A percentile compares a stretch with the other conserved stretches of the same genome.
phyloP scores from a whole-genome alignment of 257 asterid genomes.

The Petrea volubilis region DNA sequence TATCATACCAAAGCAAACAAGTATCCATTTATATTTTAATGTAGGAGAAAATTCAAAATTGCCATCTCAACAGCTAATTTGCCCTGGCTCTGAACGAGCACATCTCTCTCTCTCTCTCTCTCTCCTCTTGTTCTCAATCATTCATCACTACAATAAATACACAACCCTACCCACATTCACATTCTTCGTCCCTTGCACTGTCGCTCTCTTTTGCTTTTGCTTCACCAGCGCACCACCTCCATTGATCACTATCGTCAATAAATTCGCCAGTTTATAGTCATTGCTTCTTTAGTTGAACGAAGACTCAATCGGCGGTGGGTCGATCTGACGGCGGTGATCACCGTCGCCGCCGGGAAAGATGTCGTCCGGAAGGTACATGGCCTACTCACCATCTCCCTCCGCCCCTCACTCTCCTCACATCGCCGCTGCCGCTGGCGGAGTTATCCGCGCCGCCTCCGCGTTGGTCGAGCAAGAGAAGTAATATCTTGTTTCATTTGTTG shows the following conservation, averaged over 20 bases:
- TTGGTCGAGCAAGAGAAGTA: conserved; percentile 57
- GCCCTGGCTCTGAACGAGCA: neutral
- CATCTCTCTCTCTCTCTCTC: neutral
- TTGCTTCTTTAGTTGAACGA: neutral
- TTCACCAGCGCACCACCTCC: conserved; percentile 38
- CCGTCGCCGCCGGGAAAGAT: conserved; percentile 38
- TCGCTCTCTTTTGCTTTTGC: neutral
- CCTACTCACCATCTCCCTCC: conserved; percentile 64
- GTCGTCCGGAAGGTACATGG: conserved; percentile 74
- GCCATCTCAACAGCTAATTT: neutral
- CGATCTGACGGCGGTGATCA: conserved; percentile 36
- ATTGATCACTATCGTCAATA: neutral
- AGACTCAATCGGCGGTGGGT: conserved; percentile 1
- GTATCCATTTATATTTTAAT: too few species aligned
- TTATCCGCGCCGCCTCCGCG: conserved; percentile 36
- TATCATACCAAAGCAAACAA: too few species aligned
- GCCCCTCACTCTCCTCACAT: conserved; percentile 60
- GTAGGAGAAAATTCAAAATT: too few species aligned
- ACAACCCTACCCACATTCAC: neutral
- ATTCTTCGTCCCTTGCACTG: neutral
- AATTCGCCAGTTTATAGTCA: neutral
- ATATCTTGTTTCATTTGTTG: neutral
- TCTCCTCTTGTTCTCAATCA: too few species aligned
- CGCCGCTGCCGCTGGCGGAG: conserved; percentile 25
- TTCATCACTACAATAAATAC: conserved; percentile 14